A percentile compares a stretch with the other conserved stretches of the same genome.
Evolutionary conservation across 805 yeast genomes (phyloP).

Genomic region (Lachancea cidri): DNA sequence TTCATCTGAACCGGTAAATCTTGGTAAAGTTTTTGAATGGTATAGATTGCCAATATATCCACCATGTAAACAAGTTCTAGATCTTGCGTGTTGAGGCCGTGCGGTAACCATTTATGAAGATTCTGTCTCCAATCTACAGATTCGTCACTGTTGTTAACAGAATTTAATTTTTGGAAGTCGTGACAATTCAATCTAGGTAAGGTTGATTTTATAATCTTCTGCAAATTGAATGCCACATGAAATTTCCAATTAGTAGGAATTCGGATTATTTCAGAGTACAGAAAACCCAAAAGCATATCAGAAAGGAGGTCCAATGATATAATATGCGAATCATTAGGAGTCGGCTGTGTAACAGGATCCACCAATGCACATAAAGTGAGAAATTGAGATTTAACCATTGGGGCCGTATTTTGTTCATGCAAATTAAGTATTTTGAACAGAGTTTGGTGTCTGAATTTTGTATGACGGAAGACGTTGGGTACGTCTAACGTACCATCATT

Average conservation of each 20-base stretch:
- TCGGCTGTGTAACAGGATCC: conserved; percentile 70
- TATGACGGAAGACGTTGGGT: conserved; percentile 21
- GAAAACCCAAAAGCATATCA: conserved; percentile 44
- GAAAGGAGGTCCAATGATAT: conserved; percentile 54
- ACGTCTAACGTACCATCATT: conserved; percentile 17
- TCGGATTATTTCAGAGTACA: conserved; percentile 21
- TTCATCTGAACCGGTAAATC: conserved; percentile 38
- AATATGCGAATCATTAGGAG: conserved; percentile 47
- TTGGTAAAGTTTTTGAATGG: conserved; percentile 41
- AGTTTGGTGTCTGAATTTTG: conserved; percentile 22
- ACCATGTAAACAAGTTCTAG: conserved; percentile 44
- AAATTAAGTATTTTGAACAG: conserved; percentile 17
- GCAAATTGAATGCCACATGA: conserved; percentile 26
- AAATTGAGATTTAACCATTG: conserved; percentile 22
- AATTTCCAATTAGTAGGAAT: conserved; percentile 20
- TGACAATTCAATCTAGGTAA: conserved; percentile 23
- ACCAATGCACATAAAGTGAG: conserved; percentile 35
- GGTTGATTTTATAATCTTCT: conserved; percentile 22
- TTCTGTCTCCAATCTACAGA: conserved; percentile 26
- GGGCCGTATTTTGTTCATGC: conserved; percentile 13
- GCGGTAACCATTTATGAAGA: conserved; percentile 35
- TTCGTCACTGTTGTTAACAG: conserved; percentile 20
- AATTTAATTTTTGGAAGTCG: conserved; percentile 22
- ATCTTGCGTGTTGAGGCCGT: conserved; percentile 35
- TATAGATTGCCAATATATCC: conserved; percentile 37